Percentiles rank a stretch among this genome's conserved stretches.
Conservation (phyloP, 192 early-diverging fungal species). For the Helicostylum pulchrum region DNA sequence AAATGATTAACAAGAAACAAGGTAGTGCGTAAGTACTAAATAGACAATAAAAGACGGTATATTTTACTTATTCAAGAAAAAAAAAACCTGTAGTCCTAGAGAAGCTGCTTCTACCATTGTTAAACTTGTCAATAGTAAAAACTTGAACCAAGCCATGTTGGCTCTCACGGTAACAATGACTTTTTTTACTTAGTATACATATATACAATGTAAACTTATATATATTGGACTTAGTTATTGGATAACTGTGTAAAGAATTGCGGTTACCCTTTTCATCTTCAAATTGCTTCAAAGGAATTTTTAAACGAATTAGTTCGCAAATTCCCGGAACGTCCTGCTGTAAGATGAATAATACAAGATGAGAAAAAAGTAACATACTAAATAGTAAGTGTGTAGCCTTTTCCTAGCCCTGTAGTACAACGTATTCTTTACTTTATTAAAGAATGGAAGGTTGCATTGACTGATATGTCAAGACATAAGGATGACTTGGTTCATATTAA, state of each 20-base stretch:
- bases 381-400: constrained; percentile 25
- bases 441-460: constrained; percentile 91
- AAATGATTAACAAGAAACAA: constrained; percentile 89
- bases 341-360: constrained; percentile 32
- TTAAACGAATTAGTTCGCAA: constrained; percentile 90
- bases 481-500: constrained; percentile 92
- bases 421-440: constrained; percentile 90
- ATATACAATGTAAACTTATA: background rate
- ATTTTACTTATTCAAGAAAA: background rate
- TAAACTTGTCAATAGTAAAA: constrained; percentile 59
- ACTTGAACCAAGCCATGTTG: constrained; percentile 55
- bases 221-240: constrained; percentile 57
- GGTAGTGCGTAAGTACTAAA: constrained; percentile 63
- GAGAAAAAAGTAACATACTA: background rate
- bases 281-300: constrained; percentile 95
- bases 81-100: constrained; percentile 52
- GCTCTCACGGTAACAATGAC: constrained; percentile 54
- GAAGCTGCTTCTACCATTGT: constrained; percentile 73
- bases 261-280: constrained; percentile 95
- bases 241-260: constrained; percentile 99
- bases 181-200: background rate
- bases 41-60: background rate
- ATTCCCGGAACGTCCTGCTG: constrained; percentile 89
- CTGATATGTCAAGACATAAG: constrained; percentile 83
- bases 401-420: constrained; percentile 72